Evolutionary conservation across 1,139 yeast genomes (phyloP), one percentile per base, ranked within the genome.

Genomic region (Saccharomyces hybrid): DNA sequence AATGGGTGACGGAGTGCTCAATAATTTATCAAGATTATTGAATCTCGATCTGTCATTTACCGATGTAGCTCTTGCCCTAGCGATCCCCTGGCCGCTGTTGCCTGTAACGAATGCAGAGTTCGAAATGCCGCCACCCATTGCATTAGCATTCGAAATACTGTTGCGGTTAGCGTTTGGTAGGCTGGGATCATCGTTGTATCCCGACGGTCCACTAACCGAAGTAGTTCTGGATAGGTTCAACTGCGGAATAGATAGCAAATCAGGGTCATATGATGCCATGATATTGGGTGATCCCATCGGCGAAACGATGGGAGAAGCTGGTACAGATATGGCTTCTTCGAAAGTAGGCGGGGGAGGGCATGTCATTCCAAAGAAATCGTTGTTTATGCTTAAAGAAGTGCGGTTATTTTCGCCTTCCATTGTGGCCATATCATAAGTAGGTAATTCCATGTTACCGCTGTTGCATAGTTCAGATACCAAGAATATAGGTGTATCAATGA

Each of bases 401-500:
- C 28, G 42, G 14, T 49, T 52, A 14, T 38, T 27, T 42, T 56
- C 11, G 16, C 56, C 54, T 32, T 55, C 60, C 29, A 65, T 72
- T 26, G 78, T 77, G 1, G 77, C 71, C 54, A 78, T 70, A 1
- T 81, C 77, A 62, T 88, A 88, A 42, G 80, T 78, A 0, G 97
- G 97, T 53, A 89, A 75, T 53, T 85, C 88, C 53, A 84, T 75
- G 49, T 84, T 83, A 4, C 80, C 90, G 14, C 79, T 81, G 51
- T 78, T 79, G 72, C 97, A 89, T 59, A 82, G 78, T 34, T 89
- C 81, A 55, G 95, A 85, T 47, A 88, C 77, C 52, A 90, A 74
- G 29, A 81, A 78, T 52, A 90, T 78, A 0, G 97, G 97, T 0
- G 97, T 88, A 67, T 90, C 97, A 49, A 90, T 88, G 52, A 89